Percentiles rank a stretch among this genome's conserved stretches.
phyloP scores from a whole-genome alignment of 2,329 filamentous ascomycete genomes.

The Fusarium sp. region DNA sequence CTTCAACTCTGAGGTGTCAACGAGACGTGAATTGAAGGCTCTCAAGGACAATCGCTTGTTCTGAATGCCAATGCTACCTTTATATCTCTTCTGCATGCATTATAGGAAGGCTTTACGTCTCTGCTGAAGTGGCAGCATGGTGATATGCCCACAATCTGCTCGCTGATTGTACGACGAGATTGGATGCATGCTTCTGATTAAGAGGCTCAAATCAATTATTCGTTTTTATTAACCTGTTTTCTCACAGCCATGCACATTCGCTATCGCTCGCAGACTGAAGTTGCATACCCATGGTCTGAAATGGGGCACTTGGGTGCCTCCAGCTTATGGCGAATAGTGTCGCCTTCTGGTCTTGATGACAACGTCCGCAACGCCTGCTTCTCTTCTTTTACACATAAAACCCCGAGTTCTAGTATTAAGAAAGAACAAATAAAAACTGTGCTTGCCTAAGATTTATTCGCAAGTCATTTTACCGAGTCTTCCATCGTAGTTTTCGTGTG shows the following conservation, averaged over 20 bases:
- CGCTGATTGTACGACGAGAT: not conserved
- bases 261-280: not conserved
- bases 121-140: too few species aligned
- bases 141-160: not conserved
- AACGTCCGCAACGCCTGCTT: not conserved
- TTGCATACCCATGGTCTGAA: not conserved
- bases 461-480: not conserved
- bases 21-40: accelerated
- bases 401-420: accelerated
- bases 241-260: not conserved
- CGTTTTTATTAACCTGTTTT: not conserved
- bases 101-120: not conserved
- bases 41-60: accelerated
- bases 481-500: not conserved
- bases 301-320: not conserved
- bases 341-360: not conserved
- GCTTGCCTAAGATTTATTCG: not conserved
- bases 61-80: accelerated
- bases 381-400: accelerated
- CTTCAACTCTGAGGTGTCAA: not conserved
- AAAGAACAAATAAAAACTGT: accelerated
- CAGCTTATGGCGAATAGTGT: accelerated
- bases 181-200: not conserved
- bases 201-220: not conserved
- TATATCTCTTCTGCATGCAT: not conserved